A percentile compares a stretch with the other conserved stretches of the same genome.
These are phyloP conservation scores for Talaromyces sp. DNA, from an alignment of 2,329 filamentous ascomycete genomes.

Conservation along the genomic window DNA sequence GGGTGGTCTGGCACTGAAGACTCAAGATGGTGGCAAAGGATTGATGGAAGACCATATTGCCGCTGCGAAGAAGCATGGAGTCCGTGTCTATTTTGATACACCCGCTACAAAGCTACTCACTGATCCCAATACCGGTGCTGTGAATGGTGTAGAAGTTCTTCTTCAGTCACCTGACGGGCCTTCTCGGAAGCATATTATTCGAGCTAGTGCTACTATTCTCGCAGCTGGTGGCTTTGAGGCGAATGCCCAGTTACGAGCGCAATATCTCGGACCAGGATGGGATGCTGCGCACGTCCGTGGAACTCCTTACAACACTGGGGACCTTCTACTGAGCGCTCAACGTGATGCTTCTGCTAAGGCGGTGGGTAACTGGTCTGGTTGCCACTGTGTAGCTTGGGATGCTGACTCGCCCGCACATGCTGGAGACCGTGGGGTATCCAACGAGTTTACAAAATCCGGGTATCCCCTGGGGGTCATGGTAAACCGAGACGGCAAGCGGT, in stretches of 20 bases:
- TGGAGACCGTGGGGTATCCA: slow-evolving; percentile 63
- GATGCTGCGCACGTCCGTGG: slow-evolving; percentile 65
- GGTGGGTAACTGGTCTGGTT: slow-evolving; percentile 65
- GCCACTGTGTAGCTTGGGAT: slow-evolving; percentile 68
- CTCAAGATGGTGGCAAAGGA: slow-evolving; percentile 62
- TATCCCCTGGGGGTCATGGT: slow-evolving; percentile 69
- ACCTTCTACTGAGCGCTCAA: slow-evolving; percentile 58
- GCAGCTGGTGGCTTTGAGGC: slow-evolving; percentile 67
- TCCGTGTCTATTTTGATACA: slow-evolving; percentile 53
- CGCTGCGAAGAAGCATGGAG: slow-evolving; percentile 48
- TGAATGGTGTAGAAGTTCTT: slow-evolving; percentile 26
- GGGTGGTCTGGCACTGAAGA: slow-evolving; percentile 66
- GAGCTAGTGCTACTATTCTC: slow-evolving; percentile 29
- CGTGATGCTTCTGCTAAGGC: slow-evolving; percentile 54
- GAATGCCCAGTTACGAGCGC: slow-evolving; percentile 58
- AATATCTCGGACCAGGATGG: slow-evolving; percentile 63
- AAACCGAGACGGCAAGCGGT: slow-evolving; percentile 61
- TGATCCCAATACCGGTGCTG: slow-evolving; percentile 18
- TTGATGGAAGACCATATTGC: slow-evolving; percentile 55
- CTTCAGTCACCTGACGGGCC: neutral
- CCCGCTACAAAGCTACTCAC: slow-evolving; percentile 37
- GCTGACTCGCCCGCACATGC: slow-evolving; percentile 58
- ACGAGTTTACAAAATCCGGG: slow-evolving; percentile 70
- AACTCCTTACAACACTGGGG: slow-evolving; percentile 67
- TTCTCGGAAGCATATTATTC: slow-evolving; percentile 18